Base-by-base conservation (phyloP, 306 rosid species). In the Pachyrhizus erosus region DNA sequence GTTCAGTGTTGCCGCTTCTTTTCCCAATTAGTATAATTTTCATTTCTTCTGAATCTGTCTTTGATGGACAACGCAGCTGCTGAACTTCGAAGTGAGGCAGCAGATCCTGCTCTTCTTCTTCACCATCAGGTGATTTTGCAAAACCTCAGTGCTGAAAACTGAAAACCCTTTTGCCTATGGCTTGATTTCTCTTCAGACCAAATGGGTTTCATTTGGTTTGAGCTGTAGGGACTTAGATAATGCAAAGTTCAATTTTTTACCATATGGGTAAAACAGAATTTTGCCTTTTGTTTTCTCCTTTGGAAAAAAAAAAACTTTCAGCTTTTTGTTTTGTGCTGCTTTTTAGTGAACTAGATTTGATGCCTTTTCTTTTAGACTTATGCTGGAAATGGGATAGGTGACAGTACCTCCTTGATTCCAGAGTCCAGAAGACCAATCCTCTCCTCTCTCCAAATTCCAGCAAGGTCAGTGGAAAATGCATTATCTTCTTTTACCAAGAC, bases 391-490 rank as follows among this genome's bases (percentile, higher is more conserved):
- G 86, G 78, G 62, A 85, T 82, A 24, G 67, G 52, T 73, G 86
- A 75, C 49, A 86, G 76, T 21, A 64, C 75, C 79, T 86, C 80
- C 37, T 79, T 87, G 85, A 75, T 87, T 84, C 88, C 71, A 34
- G 92, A 90, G 58, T 87, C 91, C 12, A 87, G 90, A 66, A 81
- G 86, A 82, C 93, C 98, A 23, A 83, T 75, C 34, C 89, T 93
- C 13, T 75, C 92, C 13, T 90, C 93, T 54, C 76, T 93, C 78
- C 86, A 93, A 83, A 91, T 93, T 77, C 98, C 98, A 10, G 68
- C 72, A 57, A 82, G 94, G 88, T 83, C 93, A 80, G 46, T 93
- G 34, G 97, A 91, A 62, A 87, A 54, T 83, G 83, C 91, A 79
- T 66, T 87, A 65, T 87, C 92, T 46, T 85, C 85, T 29, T 86